Percentiles rank a stretch among this genome's conserved stretches.
Conservation (phyloP, 116 monocot genomes). For the Zostera marina region DNA sequence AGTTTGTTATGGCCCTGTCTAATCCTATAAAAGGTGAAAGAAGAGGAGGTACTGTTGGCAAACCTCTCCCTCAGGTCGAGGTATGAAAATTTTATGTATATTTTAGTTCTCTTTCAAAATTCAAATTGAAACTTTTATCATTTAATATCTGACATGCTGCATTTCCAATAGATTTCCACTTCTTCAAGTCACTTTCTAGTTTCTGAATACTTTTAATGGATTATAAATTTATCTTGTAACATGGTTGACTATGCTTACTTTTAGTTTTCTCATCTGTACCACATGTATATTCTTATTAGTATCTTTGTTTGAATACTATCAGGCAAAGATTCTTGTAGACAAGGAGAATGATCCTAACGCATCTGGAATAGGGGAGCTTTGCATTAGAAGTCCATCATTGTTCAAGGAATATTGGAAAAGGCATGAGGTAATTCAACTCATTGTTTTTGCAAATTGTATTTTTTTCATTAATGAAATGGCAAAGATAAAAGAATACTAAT, state of each 20-base stretch:
- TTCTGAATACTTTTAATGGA: too few relatives aligned
- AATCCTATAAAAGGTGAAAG: conserved; percentile 75
- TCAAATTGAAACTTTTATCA: too few relatives aligned
- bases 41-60: conserved; percentile 83
- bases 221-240: too few relatives aligned
- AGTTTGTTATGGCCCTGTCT: conserved; percentile 96
- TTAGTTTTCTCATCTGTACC: neutral
- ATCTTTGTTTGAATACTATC: neutral
- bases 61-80: conserved; percentile 81
- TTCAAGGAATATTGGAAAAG: conserved; percentile 97
- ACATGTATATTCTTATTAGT: neutral
- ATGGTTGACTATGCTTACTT: too few relatives aligned
- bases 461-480: too few relatives aligned
- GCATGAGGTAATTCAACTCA: conserved; percentile 38
- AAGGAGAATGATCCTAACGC: conserved; percentile 22
- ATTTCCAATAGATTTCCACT: too few relatives aligned
- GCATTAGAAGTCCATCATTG: conserved; percentile 86
- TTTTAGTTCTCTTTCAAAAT: neutral
- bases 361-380: conserved; percentile 65
- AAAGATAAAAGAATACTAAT: too few relatives aligned
- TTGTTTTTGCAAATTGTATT: neutral
- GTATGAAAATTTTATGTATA: conserved; percentile 15
- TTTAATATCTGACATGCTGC: too few relatives aligned
- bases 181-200: too few relatives aligned
- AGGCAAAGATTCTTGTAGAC: conserved; percentile 76